These are phyloP conservation scores for Metrosideros polymorpha DNA, from an alignment of 441 rosid species.

Conservation along the genomic window DNA sequence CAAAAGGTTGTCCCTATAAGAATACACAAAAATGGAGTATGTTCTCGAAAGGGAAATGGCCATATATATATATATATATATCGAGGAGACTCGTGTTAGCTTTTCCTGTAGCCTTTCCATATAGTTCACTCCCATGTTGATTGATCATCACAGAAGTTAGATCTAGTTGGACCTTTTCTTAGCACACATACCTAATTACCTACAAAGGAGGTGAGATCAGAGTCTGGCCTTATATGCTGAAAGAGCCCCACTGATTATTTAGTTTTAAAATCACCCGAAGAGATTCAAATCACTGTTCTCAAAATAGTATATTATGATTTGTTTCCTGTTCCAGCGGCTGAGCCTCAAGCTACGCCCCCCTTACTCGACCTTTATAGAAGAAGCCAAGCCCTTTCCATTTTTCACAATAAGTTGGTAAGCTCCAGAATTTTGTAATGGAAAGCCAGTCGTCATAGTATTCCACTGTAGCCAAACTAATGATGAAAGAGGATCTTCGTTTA, in stretches of 20 bases:
- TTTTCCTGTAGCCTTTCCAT: not conserved
- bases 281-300: not conserved
- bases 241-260: not conserved
- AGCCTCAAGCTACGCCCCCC: not conserved
- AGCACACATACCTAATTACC: no score
- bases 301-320: not conserved
- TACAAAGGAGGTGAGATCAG: not conserved
- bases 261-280: not conserved
- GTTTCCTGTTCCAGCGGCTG: not conserved
- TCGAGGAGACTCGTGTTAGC: not conserved
- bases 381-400: not conserved
- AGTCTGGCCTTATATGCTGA: not conserved
- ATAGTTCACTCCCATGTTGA: not conserved
- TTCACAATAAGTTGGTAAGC: not conserved
- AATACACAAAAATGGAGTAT: not conserved
- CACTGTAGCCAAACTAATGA: not conserved
- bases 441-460: not conserved
- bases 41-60: not conserved
- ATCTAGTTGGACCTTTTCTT: not conserved
- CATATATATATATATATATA: no score
- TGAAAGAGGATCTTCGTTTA: not conserved
- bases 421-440: rapidly evolving
- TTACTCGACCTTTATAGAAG: not conserved
- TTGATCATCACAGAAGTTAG: not conserved
- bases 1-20: not conserved